These are phyloP conservation scores for Penicillium simplicissimum DNA, from an alignment of 495 filamentous ascomycete genomes.

Conservation along the genomic window DNA sequence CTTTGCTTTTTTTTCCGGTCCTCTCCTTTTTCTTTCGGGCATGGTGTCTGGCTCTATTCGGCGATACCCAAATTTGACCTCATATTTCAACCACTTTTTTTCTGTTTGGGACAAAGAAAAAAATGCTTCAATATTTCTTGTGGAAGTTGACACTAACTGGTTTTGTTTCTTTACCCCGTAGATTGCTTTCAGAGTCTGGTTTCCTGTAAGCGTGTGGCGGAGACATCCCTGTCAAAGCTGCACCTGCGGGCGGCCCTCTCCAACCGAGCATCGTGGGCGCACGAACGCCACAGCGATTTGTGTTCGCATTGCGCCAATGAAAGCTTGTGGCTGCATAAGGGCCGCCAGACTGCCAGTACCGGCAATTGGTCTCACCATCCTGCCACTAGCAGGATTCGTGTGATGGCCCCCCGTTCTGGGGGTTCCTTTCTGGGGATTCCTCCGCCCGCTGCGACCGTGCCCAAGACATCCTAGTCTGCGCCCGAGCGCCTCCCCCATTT, in stretches of 20 bases:
- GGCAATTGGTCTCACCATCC: slow-evolving; percentile 15
- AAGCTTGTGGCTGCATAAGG: slow-evolving; percentile 6
- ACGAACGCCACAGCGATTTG: slow-evolving; percentile 12
- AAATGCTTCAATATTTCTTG: slow-evolving; percentile 25
- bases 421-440: slow-evolving; percentile 4
- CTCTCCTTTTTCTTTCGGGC: slow-evolving; percentile 19
- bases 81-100: slow-evolving; percentile 12
- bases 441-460: slow-evolving; percentile 19
- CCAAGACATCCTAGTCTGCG: slow-evolving; percentile 18
- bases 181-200: slow-evolving; percentile 72
- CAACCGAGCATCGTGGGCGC: slow-evolving; percentile 17
- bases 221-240: slow-evolving; percentile 28
- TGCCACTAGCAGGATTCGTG: slow-evolving; percentile 12
- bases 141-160: slow-evolving; percentile 40
- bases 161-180: slow-evolving; percentile 44
- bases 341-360: slow-evolving; percentile 5
- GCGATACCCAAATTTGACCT: slow-evolving; percentile 36
- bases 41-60: slow-evolving; percentile 24
- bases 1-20: slow-evolving; percentile 16
- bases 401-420: slow-evolving; percentile 5
- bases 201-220: slow-evolving; percentile 58
- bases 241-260: slow-evolving; percentile 25
- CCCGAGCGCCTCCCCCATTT: slow-evolving; percentile 5
- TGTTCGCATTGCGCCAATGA: slow-evolving; percentile 24
- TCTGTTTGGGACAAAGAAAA: slow-evolving; percentile 10